Percentiles rank a stretch among this genome's conserved stretches.
phyloP scores from a whole-genome alignment of 495 filamentous ascomycete genomes.

The Talaromyces trachyspermus region DNA sequence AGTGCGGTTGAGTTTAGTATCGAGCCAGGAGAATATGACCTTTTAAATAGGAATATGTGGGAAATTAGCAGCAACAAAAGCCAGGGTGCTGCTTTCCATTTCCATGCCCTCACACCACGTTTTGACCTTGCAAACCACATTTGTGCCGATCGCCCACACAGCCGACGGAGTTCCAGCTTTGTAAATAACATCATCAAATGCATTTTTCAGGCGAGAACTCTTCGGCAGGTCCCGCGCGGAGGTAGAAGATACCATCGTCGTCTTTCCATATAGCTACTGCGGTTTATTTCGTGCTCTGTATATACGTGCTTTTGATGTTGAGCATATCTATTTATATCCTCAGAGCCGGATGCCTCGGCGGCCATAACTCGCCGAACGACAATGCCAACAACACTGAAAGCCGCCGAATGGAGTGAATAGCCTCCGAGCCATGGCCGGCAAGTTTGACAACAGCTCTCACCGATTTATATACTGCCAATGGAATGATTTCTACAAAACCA shows the following conservation, averaged over 20 bases:
- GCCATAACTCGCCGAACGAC: too few species aligned
- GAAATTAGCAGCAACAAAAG: not conserved
- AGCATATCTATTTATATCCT: too few species aligned
- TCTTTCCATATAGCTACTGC: not conserved
- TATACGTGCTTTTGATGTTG: too few species aligned
- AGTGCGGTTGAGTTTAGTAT: not conserved
- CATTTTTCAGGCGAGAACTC: not conserved
- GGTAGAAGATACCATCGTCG: not conserved
- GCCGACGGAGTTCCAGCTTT: not conserved
- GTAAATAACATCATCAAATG: not conserved
- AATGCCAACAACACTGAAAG: too few species aligned
- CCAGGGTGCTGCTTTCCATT: not conserved
- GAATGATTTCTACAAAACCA: too few species aligned
- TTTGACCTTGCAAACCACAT: slow-evolving; percentile 4
- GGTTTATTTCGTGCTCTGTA: too few species aligned
- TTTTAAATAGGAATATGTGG: not conserved
- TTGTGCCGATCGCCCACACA: not conserved
- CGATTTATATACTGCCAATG: too few species aligned
- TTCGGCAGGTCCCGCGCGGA: not conserved
- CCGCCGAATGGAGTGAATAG: too few species aligned
- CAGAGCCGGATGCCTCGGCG: too few species aligned
- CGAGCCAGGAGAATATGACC: not conserved
- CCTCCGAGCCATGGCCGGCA: too few species aligned
- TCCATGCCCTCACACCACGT: slow-evolving; percentile 4
- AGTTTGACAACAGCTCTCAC: too few species aligned